Conservation (phyloP, 495 filamentous ascomycete species). For the Geoglossum glabrum region DNA sequence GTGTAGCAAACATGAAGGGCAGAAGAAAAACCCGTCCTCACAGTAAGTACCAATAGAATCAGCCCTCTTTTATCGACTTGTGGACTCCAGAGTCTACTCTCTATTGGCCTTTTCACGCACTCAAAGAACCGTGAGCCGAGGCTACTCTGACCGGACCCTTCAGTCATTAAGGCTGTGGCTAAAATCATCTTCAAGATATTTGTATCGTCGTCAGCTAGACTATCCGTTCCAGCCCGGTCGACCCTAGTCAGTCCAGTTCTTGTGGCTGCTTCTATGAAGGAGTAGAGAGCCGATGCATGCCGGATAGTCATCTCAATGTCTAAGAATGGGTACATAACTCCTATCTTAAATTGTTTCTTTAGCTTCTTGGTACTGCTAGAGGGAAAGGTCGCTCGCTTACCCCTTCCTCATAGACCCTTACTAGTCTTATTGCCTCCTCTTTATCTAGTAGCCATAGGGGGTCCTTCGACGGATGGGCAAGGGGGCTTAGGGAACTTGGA, state of each 20-base stretch:
- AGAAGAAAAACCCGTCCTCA: slow-evolving; percentile 20
- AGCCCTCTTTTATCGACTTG: slow-evolving; percentile 42
- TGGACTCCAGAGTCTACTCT: slow-evolving; percentile 45
- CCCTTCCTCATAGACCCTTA: slow-evolving; percentile 60
- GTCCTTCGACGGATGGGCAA: slow-evolving; percentile 33
- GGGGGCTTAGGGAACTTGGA: slow-evolving; percentile 29
- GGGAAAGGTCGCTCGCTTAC: not conserved
- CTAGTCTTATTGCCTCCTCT: slow-evolving; percentile 52
- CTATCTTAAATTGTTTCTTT: slow-evolving; percentile 21
- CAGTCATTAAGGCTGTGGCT: slow-evolving; percentile 50
- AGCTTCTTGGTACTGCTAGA: not conserved
- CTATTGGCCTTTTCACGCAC: slow-evolving; percentile 44
- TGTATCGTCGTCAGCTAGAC: slow-evolving; percentile 46
- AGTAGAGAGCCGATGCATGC: slow-evolving; percentile 43
- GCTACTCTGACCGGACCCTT: slow-evolving; percentile 56
- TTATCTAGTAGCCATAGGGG: slow-evolving; percentile 54
- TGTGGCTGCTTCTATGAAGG: slow-evolving; percentile 48
- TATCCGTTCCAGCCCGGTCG: slow-evolving; percentile 35
- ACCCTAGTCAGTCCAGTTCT: slow-evolving; percentile 35
- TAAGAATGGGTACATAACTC: slow-evolving; percentile 69
- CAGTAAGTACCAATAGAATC: slow-evolving; percentile 50
- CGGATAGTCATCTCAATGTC: slow-evolving; percentile 43
- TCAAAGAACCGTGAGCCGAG: slow-evolving; percentile 49
- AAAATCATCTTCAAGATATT: slow-evolving; percentile 60
- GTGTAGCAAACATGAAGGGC: not conserved